These are phyloP conservation scores for Sarocladiaceae sp. DNA, from an alignment of 2,329 filamentous ascomycete species.

Conservation along the genomic window DNA sequence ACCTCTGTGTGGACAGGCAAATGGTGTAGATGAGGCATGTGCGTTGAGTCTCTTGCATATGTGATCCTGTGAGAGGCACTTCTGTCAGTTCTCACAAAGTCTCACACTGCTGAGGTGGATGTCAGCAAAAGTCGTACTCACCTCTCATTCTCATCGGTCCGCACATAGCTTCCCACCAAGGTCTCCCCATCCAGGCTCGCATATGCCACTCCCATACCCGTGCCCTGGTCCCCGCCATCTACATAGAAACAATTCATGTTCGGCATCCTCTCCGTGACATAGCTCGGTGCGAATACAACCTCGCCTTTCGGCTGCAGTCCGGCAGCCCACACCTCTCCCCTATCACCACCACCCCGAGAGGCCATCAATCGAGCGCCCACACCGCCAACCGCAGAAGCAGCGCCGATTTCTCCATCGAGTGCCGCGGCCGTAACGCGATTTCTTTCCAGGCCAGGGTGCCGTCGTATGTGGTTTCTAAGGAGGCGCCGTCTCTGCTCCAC, in stretches of 20 bases:
- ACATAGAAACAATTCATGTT: conserved; percentile 37
- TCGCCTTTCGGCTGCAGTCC: conserved; percentile 33
- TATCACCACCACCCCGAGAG: conserved; percentile 18
- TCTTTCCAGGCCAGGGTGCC: conserved; percentile 23
- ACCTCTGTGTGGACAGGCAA: conserved; percentile 20
- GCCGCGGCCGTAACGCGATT: conserved; percentile 26
- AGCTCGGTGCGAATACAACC: conserved; percentile 27
- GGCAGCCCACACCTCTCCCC: conserved; percentile 29
- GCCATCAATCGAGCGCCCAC: conserved; percentile 14
- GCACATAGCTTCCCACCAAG: conserved; percentile 35
- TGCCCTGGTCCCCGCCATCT: conserved; percentile 27
- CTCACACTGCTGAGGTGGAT: too few relatives aligned
- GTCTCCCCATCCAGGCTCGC: conserved; percentile 32
- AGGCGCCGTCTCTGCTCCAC: conserved; percentile 21
- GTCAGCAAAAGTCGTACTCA: conserved; percentile 17
- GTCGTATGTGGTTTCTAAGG: conserved; percentile 31
- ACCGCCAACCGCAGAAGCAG: neutral
- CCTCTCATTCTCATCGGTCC: conserved; percentile 35
- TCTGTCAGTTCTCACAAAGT: neutral
- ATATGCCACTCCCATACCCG: conserved; percentile 36
- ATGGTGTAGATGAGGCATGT: neutral
- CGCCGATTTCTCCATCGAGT: conserved; percentile 21
- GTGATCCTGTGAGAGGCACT: conserved; percentile 10
- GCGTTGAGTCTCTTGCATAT: conserved; percentile 10
- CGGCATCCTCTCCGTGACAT: conserved; percentile 20